phyloP scores from a whole-genome alignment of 73 alveolate species.

The Uronychia setigera region DNA sequence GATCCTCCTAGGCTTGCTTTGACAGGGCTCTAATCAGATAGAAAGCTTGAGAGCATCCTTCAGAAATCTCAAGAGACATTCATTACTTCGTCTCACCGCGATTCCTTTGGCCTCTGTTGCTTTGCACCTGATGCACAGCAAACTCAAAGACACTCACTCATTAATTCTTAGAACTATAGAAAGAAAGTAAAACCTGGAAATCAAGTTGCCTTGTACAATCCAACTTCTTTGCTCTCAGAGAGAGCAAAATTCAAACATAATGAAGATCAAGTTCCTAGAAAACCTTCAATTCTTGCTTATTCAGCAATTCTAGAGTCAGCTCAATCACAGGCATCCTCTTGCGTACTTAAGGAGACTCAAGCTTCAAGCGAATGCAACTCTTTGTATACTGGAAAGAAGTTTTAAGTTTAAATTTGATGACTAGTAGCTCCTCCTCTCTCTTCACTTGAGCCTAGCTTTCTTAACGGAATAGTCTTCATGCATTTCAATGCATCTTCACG shows the following conservation, averaged over 20 bases:
- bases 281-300: too few relatives aligned
- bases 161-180: neutral
- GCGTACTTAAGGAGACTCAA: neutral
- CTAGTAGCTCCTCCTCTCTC: neutral
- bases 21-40: neutral
- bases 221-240: too few relatives aligned
- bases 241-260: too few relatives aligned
- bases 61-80: neutral
- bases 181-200: neutral
- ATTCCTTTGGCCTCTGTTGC: neutral
- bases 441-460: too few relatives aligned
- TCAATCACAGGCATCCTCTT: too few relatives aligned
- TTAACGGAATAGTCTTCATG: too few relatives aligned
- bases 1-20: neutral
- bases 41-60: neutral
- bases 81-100: neutral
- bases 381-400: too few relatives aligned
- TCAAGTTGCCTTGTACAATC: too few relatives aligned
- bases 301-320: too few relatives aligned
- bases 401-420: neutral
- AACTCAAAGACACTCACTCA: neutral
- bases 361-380: neutral
- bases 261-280: too few relatives aligned
- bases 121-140: neutral
- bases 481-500: neutral